Evolutionary conservation across 2,329 filamentous ascomycete genomes (phyloP).

Genomic region (Pseudocercospora cruenta): DNA sequence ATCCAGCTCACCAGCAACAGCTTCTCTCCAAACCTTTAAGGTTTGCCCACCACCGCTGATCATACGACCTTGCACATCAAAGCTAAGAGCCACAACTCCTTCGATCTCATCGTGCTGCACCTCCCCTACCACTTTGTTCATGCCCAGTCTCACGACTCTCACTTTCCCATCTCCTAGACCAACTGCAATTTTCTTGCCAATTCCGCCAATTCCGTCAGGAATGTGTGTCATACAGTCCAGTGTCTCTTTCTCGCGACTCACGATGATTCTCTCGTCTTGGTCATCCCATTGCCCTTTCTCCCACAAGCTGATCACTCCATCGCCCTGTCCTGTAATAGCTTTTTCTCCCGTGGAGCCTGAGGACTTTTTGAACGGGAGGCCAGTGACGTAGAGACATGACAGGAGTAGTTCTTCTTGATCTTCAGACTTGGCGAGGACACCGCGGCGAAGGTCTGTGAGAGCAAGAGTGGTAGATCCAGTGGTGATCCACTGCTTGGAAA

Average conservation of each 20-base stretch:
- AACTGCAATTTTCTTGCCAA: conserved; percentile 74
- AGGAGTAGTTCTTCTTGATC: conserved; percentile 94
- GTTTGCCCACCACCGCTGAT: conserved; percentile 85
- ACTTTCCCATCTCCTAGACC: conserved; percentile 81
- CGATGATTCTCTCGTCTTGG: conserved; percentile 83
- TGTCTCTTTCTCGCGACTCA: conserved; percentile 69
- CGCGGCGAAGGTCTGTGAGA: conserved; percentile 83
- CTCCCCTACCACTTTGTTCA: conserved; percentile 70
- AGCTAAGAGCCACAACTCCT: conserved; percentile 77
- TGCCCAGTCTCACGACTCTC: conserved; percentile 73
- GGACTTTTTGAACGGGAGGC: conserved; percentile 66
- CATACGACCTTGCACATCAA: conserved; percentile 83
- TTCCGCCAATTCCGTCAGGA: conserved; percentile 68
- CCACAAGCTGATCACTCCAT: conserved; percentile 88
- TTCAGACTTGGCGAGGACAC: conserved; percentile 85
- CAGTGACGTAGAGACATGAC: conserved; percentile 76
- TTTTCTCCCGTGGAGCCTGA: conserved; percentile 72
- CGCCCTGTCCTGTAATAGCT: conserved; percentile 75
- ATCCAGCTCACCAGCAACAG: conserved; percentile 59
- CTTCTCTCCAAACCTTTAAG: conserved; percentile 88
- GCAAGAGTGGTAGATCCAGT: conserved; percentile 90
- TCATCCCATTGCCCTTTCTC: conserved; percentile 95
- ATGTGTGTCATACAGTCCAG: conserved; percentile 76
- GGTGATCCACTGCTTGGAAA: conserved; percentile 91
- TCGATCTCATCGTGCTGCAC: conserved; percentile 83